phyloP scores from a whole-genome alignment of 78 protist species.

The Dictyostelium citrinum region DNA sequence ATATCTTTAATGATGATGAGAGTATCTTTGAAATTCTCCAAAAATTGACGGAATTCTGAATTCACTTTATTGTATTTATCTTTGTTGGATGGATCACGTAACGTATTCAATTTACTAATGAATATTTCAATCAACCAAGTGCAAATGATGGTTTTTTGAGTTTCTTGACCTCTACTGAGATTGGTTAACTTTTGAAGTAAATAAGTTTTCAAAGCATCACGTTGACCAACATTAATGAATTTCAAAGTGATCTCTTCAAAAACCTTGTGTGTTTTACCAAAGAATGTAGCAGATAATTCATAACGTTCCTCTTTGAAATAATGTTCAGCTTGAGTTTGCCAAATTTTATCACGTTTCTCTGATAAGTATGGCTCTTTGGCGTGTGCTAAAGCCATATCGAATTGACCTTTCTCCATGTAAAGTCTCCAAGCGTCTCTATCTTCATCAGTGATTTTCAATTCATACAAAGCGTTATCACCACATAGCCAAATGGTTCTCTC shows the following conservation, averaged over 20 bases:
- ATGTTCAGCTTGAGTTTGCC: conserved; percentile 85
- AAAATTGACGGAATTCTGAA: conserved; percentile 28
- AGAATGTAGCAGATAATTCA: conserved; percentile 86
- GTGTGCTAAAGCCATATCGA: conserved; percentile 76
- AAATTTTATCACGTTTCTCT: conserved; percentile 36
- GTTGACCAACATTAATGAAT: conserved; percentile 76
- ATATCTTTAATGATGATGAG: conserved; percentile 76
- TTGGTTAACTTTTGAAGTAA: conserved; percentile 51
- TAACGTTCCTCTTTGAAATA: conserved; percentile 51
- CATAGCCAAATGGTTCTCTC: conserved; percentile 65
- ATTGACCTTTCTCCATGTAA: conserved; percentile 75
- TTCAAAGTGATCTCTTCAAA: conserved; percentile 92
- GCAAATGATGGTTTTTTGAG: conserved; percentile 89
- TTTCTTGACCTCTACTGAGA: conserved; percentile 16
- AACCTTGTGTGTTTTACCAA: conserved; percentile 82
- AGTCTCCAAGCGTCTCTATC: conserved; percentile 86
- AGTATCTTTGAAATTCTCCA: conserved; percentile 50
- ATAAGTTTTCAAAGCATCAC: conserved; percentile 78
- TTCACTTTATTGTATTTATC: conserved; percentile 75
- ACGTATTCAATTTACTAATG: conserved; percentile 78
- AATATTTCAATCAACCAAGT: conserved; percentile 94
- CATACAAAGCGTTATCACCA: conserved; percentile 43
- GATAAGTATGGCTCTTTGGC: conserved; percentile 29
- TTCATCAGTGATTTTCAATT: conserved; percentile 42
- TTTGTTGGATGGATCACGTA: conserved; percentile 4